Percentiles rank a stretch among this genome's conserved stretches.
These are phyloP conservation scores for Hypoxylon perforatum DNA, from an alignment of 495 filamentous ascomycete genomes.

Conservation along the genomic window DNA sequence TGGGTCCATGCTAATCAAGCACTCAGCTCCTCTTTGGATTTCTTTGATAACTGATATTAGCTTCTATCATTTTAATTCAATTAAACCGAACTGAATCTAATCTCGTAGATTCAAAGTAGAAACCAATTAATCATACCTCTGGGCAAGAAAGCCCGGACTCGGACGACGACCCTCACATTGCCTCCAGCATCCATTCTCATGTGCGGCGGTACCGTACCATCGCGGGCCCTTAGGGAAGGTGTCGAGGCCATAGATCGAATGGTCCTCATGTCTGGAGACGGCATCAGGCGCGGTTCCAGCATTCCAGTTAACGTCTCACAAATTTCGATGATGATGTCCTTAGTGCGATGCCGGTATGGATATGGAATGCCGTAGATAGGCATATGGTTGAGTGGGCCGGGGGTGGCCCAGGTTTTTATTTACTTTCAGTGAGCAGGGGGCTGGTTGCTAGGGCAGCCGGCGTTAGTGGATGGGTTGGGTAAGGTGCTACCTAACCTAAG, in stretches of 20 bases:
- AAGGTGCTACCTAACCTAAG: background rate
- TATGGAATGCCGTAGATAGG: constrained; percentile 45
- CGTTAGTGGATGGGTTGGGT: background rate
- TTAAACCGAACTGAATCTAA: background rate
- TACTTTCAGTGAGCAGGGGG: constrained; percentile 19
- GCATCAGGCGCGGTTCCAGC: constrained; percentile 58
- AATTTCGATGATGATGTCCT: constrained; percentile 53
- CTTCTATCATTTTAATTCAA: background rate
- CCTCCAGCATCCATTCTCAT: constrained; percentile 70
- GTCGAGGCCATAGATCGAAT: constrained; percentile 72
- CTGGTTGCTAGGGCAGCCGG: constrained; percentile 26
- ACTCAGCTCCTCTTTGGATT: constrained; percentile 79
- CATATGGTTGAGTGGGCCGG: constrained; percentile 25
- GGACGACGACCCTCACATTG: constrained; percentile 94
- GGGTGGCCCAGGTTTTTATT: constrained; percentile 25
- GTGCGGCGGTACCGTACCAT: constrained; percentile 65
- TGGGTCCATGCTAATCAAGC: constrained; percentile 91
- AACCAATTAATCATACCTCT: constrained; percentile 71
- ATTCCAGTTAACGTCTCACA: constrained; percentile 58
- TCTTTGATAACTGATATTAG: constrained; percentile 63
- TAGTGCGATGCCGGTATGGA: constrained; percentile 33
- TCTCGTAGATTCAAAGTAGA: constrained; percentile 3
- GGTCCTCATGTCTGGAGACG: constrained; percentile 51
- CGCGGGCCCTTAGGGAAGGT: constrained; percentile 77
- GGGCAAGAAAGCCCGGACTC: constrained; percentile 87